Base-by-base conservation (phyloP, 2,329 filamentous ascomycete species). In the Tolypocladium sp. region DNA sequence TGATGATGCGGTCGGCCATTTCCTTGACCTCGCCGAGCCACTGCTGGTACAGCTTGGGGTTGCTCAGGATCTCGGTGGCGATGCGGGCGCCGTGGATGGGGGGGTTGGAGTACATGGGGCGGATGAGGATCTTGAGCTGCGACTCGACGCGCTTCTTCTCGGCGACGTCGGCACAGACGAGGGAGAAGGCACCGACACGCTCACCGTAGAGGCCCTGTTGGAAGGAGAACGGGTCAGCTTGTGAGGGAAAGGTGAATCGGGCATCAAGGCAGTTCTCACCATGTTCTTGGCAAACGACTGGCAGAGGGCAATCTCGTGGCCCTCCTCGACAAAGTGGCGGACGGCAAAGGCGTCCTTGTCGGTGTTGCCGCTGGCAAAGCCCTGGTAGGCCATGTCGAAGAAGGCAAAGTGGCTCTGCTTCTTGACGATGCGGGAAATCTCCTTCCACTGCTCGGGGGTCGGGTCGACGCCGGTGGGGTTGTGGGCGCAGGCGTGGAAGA, bases 201-300 rank as follows among this genome's bases (percentile, higher is more conserved):
- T 99, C 94, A 73, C 94, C 94, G 74, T 99, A 97, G 63, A 99
- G 90, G 79, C 94, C 94, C 88, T 91, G 60, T 42, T 27, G 20
- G 56, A 38, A 52, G 37, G 42, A 25, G 9, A 25, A 12, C 30
- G 22, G 15, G 22, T 40, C 38, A 57, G 57, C n/a, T 58, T 20
- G 20, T 13, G 49, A 51, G 41, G 17, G 25, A 33, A 46, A 7
- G 7, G 27, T 15, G 33, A 37, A 2, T 13, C 30, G 35, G 2
- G 10, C 8, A 37, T 33, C 35, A 2, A 3, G 33, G 2, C 8
- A 42, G 10, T 52, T 64, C 79, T 66, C 76, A 90, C 88, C 93
- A 99, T 97, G 85, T 99, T 99, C 89, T 97, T 97, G 74, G 93
- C 93, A 76, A 97, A 97, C 58, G 90, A 94, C 81, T 97, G 93